phyloP scores from a whole-genome alignment of 768 basidiomycete species.

The Megacollybia marginata region DNA sequence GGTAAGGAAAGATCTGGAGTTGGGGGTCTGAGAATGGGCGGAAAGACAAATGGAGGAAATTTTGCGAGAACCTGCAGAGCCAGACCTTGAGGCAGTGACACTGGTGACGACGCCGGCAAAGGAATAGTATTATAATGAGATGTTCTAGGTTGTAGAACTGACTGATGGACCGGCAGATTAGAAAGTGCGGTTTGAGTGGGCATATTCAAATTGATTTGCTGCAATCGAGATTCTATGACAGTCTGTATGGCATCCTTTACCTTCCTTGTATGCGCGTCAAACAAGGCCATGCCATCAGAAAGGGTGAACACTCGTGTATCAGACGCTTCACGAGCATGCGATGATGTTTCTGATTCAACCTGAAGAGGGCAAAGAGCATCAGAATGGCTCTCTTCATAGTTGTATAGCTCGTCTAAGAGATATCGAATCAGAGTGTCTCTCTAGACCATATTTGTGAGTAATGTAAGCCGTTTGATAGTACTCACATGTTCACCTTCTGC shows the following conservation, averaged over 20 bases:
- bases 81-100: not conserved
- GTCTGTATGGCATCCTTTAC: not conserved
- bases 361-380: not conserved
- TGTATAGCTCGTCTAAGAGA: slow-evolving; percentile 13
- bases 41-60: not conserved
- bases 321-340: not conserved
- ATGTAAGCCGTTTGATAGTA: too few relatives aligned
- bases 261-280: not conserved
- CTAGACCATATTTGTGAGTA: not conserved
- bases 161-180: not conserved
- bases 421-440: slow-evolving; percentile 14
- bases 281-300: not conserved
- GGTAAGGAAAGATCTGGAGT: not conserved
- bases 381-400: not conserved
- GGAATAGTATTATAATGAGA: not conserved
- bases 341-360: not conserved
- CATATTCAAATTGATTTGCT: too few relatives aligned
- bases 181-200: too few relatives aligned
- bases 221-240: not conserved
- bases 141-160: not conserved
- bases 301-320: not conserved
- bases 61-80: not conserved
- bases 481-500: slow-evolving; percentile 6
- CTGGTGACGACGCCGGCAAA: not conserved
- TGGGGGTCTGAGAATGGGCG: not conserved